Evolutionary conservation across 2,329 filamentous ascomycete species (phyloP).

Genomic region (Trichoderma cornu-damae): DNA sequence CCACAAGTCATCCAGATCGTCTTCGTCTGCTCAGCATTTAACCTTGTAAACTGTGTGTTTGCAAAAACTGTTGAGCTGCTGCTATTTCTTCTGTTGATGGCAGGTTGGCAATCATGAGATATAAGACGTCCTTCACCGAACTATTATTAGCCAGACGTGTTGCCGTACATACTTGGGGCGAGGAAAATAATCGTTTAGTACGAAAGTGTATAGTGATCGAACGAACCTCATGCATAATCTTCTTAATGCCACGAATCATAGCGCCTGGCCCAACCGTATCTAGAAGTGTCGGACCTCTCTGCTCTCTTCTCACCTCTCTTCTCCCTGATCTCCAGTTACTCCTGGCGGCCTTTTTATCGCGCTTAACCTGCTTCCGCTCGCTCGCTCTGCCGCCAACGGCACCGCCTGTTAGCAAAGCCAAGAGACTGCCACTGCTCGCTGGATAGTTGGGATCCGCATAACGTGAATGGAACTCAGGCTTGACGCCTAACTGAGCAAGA

Average conservation of each 20-base stretch:
- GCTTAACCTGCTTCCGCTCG: neutral
- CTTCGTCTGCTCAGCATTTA: too few species aligned
- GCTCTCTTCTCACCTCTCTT: conserved; percentile 7
- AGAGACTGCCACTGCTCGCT: conserved; percentile 26
- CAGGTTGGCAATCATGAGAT: conserved; percentile 20
- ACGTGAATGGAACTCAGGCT: conserved; percentile 26
- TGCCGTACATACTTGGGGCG: too few species aligned
- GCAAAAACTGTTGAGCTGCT: conserved; percentile 9
- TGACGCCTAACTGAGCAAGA: conserved; percentile 22
- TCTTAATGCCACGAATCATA: conserved; percentile 14
- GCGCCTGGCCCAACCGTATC: conserved; percentile 5
- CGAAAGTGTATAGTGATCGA: neutral
- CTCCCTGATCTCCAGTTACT: neutral
- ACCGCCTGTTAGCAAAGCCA: conserved; percentile 27
- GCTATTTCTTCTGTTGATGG: conserved; percentile 18
- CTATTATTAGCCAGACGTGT: neutral
- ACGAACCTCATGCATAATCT: conserved; percentile 19
- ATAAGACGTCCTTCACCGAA: conserved; percentile 15
- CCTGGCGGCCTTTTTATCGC: neutral
- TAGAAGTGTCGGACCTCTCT: conserved; percentile 7
- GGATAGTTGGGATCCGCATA: conserved; percentile 30
- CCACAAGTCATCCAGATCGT: too few species aligned
- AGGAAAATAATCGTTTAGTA: neutral
- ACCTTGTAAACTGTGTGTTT: neutral
- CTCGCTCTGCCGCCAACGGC: neutral